Percentiles rank a stretch among this genome's conserved stretches.
Evolutionary conservation across 192 early-diverging fungal species (phyloP).

Genomic region (Backusella liffmaniae): DNA sequence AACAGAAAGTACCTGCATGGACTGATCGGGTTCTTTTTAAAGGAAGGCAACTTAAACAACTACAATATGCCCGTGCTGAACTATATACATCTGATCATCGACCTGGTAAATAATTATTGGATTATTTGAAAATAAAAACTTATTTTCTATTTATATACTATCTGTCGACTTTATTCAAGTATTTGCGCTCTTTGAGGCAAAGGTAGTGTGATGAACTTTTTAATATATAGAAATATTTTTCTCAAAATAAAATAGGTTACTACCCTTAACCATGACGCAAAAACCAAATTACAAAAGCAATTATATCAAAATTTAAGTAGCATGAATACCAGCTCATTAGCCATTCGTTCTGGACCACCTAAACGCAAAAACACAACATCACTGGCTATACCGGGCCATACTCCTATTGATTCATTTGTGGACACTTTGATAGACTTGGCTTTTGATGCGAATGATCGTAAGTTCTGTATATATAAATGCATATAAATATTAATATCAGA

Average conservation of each 20-base stretch:
- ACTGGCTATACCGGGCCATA: not conserved
- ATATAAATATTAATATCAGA: not conserved
- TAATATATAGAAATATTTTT: slow-evolving; percentile 16
- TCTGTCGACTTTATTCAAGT: not conserved
- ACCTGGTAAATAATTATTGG: slow-evolving; percentile 46
- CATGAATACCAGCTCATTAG: not conserved
- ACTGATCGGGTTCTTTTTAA: slow-evolving; percentile 64
- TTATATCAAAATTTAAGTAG: slow-evolving; percentile 44
- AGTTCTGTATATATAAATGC: not conserved
- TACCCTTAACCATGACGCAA: slow-evolving; percentile 43
- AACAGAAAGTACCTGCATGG: slow-evolving; percentile 63
- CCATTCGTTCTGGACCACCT: slow-evolving; percentile 1
- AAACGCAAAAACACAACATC: slow-evolving; percentile 1
- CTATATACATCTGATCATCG: slow-evolving; percentile 73
- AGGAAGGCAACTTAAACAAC: slow-evolving; percentile 48
- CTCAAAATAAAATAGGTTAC: slow-evolving; percentile 32
- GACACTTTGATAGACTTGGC: slow-evolving; percentile 29
- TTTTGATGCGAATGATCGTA: slow-evolving; percentile 14
- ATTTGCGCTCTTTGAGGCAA: slow-evolving; percentile 35
- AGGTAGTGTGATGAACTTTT: slow-evolving; percentile 6
- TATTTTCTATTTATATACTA: not conserved
- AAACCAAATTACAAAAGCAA: slow-evolving; percentile 46
- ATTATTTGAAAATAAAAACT: not conserved
- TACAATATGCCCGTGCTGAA: slow-evolving; percentile 56
- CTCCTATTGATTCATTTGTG: slow-evolving; percentile 1